A percentile compares a stretch with the other conserved stretches of the same genome.
Evolutionary conservation across 345 rosid species (phyloP).

Genomic region (Firmiana major): DNA sequence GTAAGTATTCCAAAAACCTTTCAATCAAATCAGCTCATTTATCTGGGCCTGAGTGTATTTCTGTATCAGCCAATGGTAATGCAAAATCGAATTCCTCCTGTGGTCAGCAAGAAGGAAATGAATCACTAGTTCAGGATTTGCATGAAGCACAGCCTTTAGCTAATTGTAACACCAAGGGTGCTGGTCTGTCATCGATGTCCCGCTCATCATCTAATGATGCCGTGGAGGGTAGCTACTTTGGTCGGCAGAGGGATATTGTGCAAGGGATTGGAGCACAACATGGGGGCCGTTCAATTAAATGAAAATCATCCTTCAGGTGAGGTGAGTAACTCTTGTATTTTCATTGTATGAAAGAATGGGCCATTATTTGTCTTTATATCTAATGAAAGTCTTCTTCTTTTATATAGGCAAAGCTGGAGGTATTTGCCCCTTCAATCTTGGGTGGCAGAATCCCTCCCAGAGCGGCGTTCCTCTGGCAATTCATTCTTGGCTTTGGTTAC

Average conservation of each 20-base stretch:
- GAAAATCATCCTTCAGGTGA: conserved; percentile 16
- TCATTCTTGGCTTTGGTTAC: conserved; percentile 71
- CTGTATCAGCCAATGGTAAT: conserved; percentile 11
- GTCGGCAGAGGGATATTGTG: conserved; percentile 27
- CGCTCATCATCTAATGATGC: conserved; percentile 18
- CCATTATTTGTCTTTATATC: neutral
- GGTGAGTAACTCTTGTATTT: neutral
- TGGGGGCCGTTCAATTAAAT: conserved; percentile 27
- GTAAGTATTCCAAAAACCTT: conserved; percentile 16
- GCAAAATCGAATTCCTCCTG: conserved; percentile 20
- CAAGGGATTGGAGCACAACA: conserved; percentile 29
- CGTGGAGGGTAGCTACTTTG: conserved; percentile 12
- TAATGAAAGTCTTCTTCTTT: conserved; percentile 4
- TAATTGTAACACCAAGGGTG: conserved; percentile 14
- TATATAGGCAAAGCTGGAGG: conserved; percentile 25
- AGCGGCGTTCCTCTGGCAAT: conserved; percentile 45
- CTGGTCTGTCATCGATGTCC: conserved; percentile 20
- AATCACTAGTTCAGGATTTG: neutral
- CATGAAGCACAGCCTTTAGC: conserved; percentile 6
- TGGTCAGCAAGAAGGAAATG: conserved; percentile 1
- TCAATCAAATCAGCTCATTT: conserved; percentile 21
- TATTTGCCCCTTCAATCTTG: neutral
- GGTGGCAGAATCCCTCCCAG: conserved; percentile 6
- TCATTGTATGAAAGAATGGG: neutral
- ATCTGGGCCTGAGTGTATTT: conserved; percentile 17